Conservation (phyloP, 306 rosid genomes). For the Morella rubra region DNA sequence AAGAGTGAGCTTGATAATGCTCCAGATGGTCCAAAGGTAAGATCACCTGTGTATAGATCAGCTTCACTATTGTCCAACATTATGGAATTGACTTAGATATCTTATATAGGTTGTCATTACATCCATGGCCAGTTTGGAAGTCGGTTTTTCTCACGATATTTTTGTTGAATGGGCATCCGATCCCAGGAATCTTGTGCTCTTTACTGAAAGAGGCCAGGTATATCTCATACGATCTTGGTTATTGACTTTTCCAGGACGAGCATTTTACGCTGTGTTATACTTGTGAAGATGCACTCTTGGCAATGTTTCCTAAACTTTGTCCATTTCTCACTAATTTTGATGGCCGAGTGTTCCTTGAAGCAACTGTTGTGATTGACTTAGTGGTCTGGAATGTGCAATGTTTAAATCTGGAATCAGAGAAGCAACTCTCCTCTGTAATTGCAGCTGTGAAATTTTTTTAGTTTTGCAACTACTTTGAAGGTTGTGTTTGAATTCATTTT, state of each 20-base stretch:
- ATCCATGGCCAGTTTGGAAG: slow-evolving; percentile 99
- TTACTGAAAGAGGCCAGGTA: slow-evolving; percentile 98
- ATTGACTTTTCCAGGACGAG: slow-evolving; percentile 9
- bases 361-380: slow-evolving; percentile 17
- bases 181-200: slow-evolving; percentile 74
- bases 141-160: slow-evolving; percentile 96
- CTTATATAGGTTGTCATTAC: slow-evolving; percentile 76
- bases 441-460: neutral
- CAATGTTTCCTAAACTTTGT: neutral
- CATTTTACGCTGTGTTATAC: slow-evolving; percentile 6
- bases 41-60: slow-evolving; percentile 21
- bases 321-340: slow-evolving; percentile 7
- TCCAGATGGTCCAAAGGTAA: slow-evolving; percentile 95
- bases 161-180: slow-evolving; percentile 92
- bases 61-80: slow-evolving; percentile 10
- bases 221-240: slow-evolving; percentile 19
- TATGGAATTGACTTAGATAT: slow-evolving; percentile 24
- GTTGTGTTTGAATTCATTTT: neutral
- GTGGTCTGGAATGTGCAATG: neutral
- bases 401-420: neutral
- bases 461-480: neutral
- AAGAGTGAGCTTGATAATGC: slow-evolving; percentile 87
- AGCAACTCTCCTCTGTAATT: neutral
- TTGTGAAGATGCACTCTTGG: neutral
- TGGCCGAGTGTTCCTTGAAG: slow-evolving; percentile 9